These are phyloP conservation scores for Trichoderma polysporum DNA, from an alignment of 2,329 filamentous ascomycete genomes.

Conservation along the genomic window DNA sequence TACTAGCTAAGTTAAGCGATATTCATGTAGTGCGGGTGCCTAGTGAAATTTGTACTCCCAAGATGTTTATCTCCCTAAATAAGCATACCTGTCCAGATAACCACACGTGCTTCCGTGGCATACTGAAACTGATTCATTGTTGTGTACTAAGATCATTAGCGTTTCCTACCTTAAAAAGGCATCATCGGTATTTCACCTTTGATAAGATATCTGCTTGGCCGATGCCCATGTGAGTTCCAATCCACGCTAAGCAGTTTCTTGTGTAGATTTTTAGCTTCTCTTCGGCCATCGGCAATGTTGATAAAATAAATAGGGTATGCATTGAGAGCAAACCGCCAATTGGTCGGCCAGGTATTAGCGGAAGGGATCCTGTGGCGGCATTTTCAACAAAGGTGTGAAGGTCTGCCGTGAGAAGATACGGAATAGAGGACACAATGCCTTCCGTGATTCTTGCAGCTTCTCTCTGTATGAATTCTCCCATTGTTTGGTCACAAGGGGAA, in stretches of 20 bases:
- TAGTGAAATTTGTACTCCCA: neutral
- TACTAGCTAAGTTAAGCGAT: too few species aligned
- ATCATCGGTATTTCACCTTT: neutral
- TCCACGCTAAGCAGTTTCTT: neutral
- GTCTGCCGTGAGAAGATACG: neutral
- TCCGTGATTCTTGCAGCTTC: neutral
- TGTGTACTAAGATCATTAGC: neutral
- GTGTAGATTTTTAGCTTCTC: neutral
- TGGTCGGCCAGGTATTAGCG: neutral
- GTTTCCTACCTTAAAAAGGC: neutral
- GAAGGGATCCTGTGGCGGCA: neutral
- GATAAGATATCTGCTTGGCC: neutral
- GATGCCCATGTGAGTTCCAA: neutral
- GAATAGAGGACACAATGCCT: neutral
- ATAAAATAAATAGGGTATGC: neutral
- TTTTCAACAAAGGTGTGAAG: neutral
- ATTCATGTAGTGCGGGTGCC: too few species aligned
- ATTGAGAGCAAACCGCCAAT: neutral
- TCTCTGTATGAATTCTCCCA: neutral
- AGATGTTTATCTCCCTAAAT: neutral
- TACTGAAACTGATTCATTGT: neutral
- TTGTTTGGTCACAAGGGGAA: neutral
- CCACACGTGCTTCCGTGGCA: neutral
- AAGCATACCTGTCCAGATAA: neutral
- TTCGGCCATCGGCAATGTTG: neutral